Evolutionary conservation across 129 eudicot genomes (phyloP).

Genomic region (Flaveria brownii): DNA sequence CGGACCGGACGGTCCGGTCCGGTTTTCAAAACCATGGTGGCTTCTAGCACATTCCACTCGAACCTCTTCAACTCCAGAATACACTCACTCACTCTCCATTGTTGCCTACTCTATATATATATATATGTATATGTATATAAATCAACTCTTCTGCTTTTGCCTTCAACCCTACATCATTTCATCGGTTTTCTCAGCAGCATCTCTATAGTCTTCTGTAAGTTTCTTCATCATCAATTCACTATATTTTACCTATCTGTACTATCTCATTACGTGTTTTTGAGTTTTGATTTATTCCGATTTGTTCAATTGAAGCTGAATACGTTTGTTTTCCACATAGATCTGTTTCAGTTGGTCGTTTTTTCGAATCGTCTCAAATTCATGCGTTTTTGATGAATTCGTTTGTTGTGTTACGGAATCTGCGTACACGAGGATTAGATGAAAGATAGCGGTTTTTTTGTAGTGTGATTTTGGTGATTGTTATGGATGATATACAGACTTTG

Average conservation of each 20-base stretch:
- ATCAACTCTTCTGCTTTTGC: background rate
- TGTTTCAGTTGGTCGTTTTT: background rate
- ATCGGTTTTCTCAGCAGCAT: slow-evolving; percentile 15
- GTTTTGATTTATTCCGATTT: background rate
- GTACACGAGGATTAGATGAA: background rate
- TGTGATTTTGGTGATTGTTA: background rate
- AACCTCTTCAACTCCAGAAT: background rate
- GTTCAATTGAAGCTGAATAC: slow-evolving; percentile 2
- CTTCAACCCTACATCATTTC: slow-evolving; percentile 3
- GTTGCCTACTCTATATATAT: no score
- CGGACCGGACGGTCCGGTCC: no score
- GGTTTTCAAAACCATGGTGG: background rate
- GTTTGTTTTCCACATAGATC: slow-evolving; percentile 14
- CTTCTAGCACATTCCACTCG: slow-evolving; percentile 4
- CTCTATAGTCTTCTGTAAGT: slow-evolving; percentile 27
- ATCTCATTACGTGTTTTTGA: background rate
- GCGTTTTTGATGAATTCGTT: background rate
- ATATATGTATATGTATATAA: no score
- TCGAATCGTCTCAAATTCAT: background rate
- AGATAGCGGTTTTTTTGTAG: background rate
- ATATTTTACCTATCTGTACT: no score
- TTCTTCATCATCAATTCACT: background rate
- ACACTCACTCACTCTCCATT: no score
- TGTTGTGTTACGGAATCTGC: background rate
- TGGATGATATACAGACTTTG: slow-evolving; percentile 3